A percentile compares a stretch with the other conserved stretches of the same genome.
Evolutionary conservation across 2,329 filamentous ascomycete genomes (phyloP).

Genomic region (Penicillium sumatraense): DNA sequence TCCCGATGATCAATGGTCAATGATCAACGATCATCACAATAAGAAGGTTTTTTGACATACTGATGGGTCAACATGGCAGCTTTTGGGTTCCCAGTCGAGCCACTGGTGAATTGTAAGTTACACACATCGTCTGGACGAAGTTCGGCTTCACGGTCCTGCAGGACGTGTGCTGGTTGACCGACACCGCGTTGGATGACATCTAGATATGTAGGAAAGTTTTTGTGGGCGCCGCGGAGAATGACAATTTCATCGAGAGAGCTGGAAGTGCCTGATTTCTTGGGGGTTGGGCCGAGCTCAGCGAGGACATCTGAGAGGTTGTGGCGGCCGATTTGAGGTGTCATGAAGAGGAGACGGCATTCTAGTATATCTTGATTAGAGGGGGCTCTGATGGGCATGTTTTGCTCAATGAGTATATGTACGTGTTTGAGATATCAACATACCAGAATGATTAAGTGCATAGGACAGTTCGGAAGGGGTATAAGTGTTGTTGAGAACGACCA

Average conservation of each 20-base stretch:
- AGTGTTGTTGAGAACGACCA: constrained; percentile 82
- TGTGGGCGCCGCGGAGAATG: constrained; percentile 62
- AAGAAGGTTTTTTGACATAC: constrained; percentile 41
- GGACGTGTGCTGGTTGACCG: constrained; percentile 53
- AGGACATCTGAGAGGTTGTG: constrained; percentile 68
- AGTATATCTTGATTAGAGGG: background rate
- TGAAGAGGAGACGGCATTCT: constrained; percentile 76
- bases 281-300: constrained; percentile 50
- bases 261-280: constrained; percentile 38
- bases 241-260: constrained; percentile 56
- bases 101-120: constrained; percentile 76
- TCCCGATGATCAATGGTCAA: background rate
- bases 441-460: constrained; percentile 72
- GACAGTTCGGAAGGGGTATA: constrained; percentile 75
- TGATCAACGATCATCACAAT: background rate
- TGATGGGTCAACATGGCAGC: constrained; percentile 76
- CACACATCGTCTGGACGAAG: constrained; percentile 70
- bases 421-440: constrained; percentile 52
- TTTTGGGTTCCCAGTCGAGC: constrained; percentile 75
- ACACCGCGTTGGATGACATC: constrained; percentile 60
- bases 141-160: constrained; percentile 59
- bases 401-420: no score
- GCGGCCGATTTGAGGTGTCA: constrained; percentile 69
- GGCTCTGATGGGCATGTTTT: no score
- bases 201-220: constrained; percentile 63